These are phyloP conservation scores for Rhypophila decipiens DNA, from an alignment of 495 filamentous ascomycete genomes.

Conservation along the genomic window DNA sequence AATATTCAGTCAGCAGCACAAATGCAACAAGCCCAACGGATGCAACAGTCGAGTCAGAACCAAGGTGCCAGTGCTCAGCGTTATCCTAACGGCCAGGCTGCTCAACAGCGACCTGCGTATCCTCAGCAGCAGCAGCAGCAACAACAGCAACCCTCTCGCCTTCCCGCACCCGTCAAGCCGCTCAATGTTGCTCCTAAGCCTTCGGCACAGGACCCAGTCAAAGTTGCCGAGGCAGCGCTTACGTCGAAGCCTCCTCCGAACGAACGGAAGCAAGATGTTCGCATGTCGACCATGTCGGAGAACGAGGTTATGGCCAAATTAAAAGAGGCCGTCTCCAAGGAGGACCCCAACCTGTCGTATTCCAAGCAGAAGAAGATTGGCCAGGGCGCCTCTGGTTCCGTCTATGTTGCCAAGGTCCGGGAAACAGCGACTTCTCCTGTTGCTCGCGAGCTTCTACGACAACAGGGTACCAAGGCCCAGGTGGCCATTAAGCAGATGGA, in stretches of 20 bases:
- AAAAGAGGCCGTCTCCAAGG: slow-evolving; percentile 85
- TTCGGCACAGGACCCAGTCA: slow-evolving; percentile 56
- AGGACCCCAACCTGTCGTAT: slow-evolving; percentile 86
- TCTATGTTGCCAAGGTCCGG: slow-evolving; percentile 90
- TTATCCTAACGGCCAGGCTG: slow-evolving; percentile 34
- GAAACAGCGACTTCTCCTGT: slow-evolving; percentile 54
- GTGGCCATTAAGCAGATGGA: slow-evolving; percentile 99
- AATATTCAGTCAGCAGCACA: slow-evolving; percentile 18
- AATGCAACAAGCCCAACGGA: slow-evolving; percentile 14
- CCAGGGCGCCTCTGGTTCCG: slow-evolving; percentile 93
- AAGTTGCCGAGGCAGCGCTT: slow-evolving; percentile 75
- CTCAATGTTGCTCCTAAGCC: slow-evolving; percentile 80
- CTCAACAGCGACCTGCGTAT: slow-evolving; percentile 20
- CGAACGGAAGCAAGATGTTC: slow-evolving; percentile 76
- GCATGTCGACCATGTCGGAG: slow-evolving; percentile 97
- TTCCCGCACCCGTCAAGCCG: slow-evolving; percentile 76
- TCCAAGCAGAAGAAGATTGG: slow-evolving; percentile 99
- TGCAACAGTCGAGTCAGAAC: slow-evolving; percentile 22
- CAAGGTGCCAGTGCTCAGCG: slow-evolving; percentile 15
- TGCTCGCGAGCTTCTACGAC: slow-evolving; percentile 41
- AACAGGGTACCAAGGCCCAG: slow-evolving; percentile 61
- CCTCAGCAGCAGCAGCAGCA: slow-evolving; percentile 34
- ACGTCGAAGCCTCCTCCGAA: slow-evolving; percentile 63
- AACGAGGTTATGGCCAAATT: slow-evolving; percentile 94
- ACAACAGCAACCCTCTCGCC: slow-evolving; percentile 45